Conservation (phyloP, 495 filamentous ascomycete genomes). For the Lasiosphaeris hirsuta region DNA sequence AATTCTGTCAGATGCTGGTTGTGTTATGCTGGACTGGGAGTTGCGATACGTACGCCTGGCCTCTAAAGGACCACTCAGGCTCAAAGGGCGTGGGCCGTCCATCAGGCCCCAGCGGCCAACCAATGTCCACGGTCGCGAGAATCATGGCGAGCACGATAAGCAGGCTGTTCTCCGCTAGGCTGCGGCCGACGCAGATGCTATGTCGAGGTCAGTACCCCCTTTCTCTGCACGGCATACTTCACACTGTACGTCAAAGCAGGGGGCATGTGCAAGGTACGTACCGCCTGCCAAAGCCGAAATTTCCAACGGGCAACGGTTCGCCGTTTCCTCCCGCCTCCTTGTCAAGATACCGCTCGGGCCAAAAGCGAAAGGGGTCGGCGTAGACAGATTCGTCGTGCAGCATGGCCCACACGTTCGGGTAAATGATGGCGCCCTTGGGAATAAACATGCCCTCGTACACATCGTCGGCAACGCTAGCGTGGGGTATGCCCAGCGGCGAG, state of each 20-base stretch:
- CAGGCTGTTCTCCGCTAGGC: slow-evolving; percentile 31
- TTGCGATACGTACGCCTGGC: slow-evolving; percentile 26
- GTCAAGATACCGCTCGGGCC: slow-evolving; percentile 45
- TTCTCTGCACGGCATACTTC: not conserved
- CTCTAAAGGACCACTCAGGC: slow-evolving; percentile 29
- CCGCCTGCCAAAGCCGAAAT: slow-evolving; percentile 52
- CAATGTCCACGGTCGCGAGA: slow-evolving; percentile 27
- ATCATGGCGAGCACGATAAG: slow-evolving; percentile 28
- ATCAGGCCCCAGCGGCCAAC: slow-evolving; percentile 24
- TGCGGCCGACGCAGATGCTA: slow-evolving; percentile 29
- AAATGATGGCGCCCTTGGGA: slow-evolving; percentile 46
- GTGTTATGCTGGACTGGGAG: not conserved
- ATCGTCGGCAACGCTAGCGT: slow-evolving; percentile 53
- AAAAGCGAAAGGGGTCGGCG: slow-evolving; percentile 37
- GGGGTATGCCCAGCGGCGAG: slow-evolving; percentile 58
- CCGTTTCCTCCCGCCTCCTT: slow-evolving; percentile 43
- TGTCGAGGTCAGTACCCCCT: not conserved
- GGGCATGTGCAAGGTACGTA: slow-evolving; percentile 1
- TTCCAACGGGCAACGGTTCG: slow-evolving; percentile 47
- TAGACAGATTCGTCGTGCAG: slow-evolving; percentile 40
- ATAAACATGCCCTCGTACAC: slow-evolving; percentile 47
- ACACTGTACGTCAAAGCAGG: not conserved
- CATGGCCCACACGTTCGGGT: slow-evolving; percentile 49
- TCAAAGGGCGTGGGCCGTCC: slow-evolving; percentile 24
- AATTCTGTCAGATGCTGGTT: not conserved